Evolutionary conservation across 31 red algal species (phyloP).

Genomic region (Asparagopsis taxiformis): DNA sequence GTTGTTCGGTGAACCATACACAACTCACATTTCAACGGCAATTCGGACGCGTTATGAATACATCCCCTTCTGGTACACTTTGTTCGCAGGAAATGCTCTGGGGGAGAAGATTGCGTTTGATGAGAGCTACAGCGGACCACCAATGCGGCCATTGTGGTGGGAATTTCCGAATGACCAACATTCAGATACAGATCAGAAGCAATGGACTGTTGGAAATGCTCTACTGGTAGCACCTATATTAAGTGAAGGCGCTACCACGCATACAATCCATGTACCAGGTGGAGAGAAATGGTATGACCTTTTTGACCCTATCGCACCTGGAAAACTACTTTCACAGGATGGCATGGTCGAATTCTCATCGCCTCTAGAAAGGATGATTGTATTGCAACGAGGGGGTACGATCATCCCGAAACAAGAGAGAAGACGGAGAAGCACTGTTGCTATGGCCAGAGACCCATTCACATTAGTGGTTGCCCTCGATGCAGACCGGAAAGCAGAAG

Average conservation of each 20-base stretch:
- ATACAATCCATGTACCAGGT: conserved; percentile 61
- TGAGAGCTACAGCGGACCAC: conserved; percentile 50
- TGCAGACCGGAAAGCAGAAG: conserved; percentile 41
- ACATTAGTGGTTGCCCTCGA: conserved; percentile 87
- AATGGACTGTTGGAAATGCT: conserved; percentile 89
- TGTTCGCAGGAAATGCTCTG: conserved; percentile 70
- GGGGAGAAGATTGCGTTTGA: conserved; percentile 42
- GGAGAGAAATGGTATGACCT: conserved; percentile 83
- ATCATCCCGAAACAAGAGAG: conserved; percentile 88
- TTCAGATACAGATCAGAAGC: conserved; percentile 31
- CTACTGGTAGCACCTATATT: conserved; percentile 85
- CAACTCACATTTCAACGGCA: conserved; percentile 55
- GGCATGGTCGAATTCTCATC: conserved; percentile 23
- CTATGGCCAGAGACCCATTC: conserved; percentile 77
- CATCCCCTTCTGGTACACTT: conserved; percentile 94
- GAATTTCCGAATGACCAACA: conserved; percentile 48
- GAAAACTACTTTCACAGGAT: conserved; percentile 25
- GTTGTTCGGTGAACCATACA: conserved; percentile 78
- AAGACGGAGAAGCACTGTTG: conserved; percentile 64
- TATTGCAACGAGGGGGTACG: conserved; percentile 84
- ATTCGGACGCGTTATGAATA: conserved; percentile 83
- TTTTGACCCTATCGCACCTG: conserved; percentile 13
- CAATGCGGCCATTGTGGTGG: conserved; percentile 97
- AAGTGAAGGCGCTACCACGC: conserved; percentile 36
- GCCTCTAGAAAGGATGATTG: conserved; percentile 63